Evolutionary conservation across 78 protist genomes (phyloP), one percentile per base, ranked within the genome.

Genomic region (Anaeramoeba flamelloides): DNA sequence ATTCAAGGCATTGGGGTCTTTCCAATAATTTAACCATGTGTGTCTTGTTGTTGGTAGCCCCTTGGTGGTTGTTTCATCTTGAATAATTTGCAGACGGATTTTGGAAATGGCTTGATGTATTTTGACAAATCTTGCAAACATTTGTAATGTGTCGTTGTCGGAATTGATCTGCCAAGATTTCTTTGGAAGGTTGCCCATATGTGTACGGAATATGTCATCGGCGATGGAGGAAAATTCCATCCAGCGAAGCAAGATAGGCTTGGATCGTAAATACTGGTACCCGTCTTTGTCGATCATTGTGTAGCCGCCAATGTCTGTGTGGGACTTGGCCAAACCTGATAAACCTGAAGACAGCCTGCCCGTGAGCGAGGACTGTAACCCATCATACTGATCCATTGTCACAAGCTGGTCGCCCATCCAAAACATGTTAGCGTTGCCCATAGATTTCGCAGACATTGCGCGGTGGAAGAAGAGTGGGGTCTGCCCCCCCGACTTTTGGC

Each of bases 241-340:
- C 80, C 80, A 78, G 41, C 80, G 80, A 65, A 78, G 53, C 33
- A 78, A 38, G 37, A 78, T 37, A 37, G 40, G 76, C 2, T 8
- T 1, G 3, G 2, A 37, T 2, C 80, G 80, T 1, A 78, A 34
- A 1, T 4, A 31, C 12, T 31, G 2, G n/a, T 31, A 65, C 17
- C 2, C 1, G 79, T 77, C 40, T n/a, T n/a, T n/a, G n/a, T n/a
- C n/a, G 34, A 33, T n/a, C 31, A 65, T 33, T 0, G 80, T 78
- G 80, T 78, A 78, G 2, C 80, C 80, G 41, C 80, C 80, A 0
- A 78, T 12, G 3, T 78, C 80, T 3, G 65, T 36, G 80, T 78
- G 80, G 1, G 38, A 32, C 33, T 53, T 37, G 53, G 34, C 0
- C 76, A 78, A 78, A 31, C 80, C 80, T 2, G 33, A 4, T 8